phyloP scores from a whole-genome alignment of 371 early-diverging fungal species.

The Coemansia sp. region DNA sequence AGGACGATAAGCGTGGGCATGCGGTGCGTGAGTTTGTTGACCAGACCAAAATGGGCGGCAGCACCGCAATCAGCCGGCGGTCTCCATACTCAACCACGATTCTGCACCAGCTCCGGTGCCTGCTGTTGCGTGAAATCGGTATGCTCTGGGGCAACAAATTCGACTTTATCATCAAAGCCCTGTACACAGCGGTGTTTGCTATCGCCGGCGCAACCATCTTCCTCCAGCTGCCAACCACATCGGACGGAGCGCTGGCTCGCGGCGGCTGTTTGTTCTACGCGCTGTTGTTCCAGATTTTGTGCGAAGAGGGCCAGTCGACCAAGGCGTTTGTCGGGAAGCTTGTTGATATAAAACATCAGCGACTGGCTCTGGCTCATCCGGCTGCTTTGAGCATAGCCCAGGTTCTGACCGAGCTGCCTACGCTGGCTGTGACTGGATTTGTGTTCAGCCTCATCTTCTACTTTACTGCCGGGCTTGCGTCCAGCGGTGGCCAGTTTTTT shows the following conservation, averaged over 20 bases:
- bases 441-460: conserved; percentile 60
- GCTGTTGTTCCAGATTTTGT: conserved; percentile 59
- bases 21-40: conserved; percentile 58
- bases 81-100: conserved; percentile 65
- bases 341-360: conserved; percentile 67
- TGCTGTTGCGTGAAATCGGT: conserved; percentile 63
- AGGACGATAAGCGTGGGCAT: conserved; percentile 51
- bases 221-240: conserved; percentile 55
- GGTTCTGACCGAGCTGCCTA: conserved; percentile 57
- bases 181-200: conserved; percentile 46
- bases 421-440: conserved; percentile 55
- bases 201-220: conserved; percentile 69
- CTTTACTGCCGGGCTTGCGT: conserved; percentile 60
- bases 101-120: conserved; percentile 59
- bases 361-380: conserved; percentile 66
- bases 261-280: conserved; percentile 55
- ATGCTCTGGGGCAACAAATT: conserved; percentile 55
- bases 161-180: not conserved
- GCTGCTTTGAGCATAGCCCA: conserved; percentile 64
- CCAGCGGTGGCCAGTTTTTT: conserved; percentile 59
- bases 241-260: conserved; percentile 67
- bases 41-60: conserved; percentile 58
- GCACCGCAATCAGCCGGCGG: conserved; percentile 51
- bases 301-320: conserved; percentile 52
- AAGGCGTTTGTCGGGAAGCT: conserved; percentile 57